Conservation (phyloP, 192 early-diverging fungal species). For the Backusella luteola region DNA sequence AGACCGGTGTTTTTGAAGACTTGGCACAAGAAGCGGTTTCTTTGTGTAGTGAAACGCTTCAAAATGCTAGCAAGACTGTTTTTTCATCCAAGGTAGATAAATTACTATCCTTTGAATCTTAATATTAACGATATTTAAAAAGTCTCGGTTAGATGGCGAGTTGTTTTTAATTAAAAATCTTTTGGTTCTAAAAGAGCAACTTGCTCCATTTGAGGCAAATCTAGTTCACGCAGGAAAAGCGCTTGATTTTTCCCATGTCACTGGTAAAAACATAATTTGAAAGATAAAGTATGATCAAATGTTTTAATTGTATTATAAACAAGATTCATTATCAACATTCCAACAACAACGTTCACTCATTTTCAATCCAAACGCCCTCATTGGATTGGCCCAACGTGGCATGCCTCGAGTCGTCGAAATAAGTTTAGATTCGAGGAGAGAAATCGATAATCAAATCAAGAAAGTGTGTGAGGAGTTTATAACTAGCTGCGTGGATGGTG, state of each 20-base stretch:
- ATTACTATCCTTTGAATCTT: neutral
- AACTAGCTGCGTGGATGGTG: conserved; percentile 57
- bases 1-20: conserved; percentile 80
- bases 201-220: conserved; percentile 72
- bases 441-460: conserved; percentile 70
- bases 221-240: conserved; percentile 71
- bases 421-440: conserved; percentile 45
- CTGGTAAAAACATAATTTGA: conserved; percentile 35
- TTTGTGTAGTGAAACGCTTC: conserved; percentile 61
- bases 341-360: conserved; percentile 20
- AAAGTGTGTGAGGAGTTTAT: conserved; percentile 78
- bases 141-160: conserved; percentile 60
- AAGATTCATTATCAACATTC: conserved; percentile 15
- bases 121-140: neutral
- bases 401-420: conserved; percentile 31
- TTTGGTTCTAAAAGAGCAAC: conserved; percentile 80
- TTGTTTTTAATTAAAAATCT: conserved; percentile 87
- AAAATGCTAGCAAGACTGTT: conserved; percentile 49
- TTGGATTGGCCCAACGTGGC: conserved; percentile 28
- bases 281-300: neutral
- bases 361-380: conserved; percentile 30
- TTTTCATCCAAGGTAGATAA: conserved; percentile 44
- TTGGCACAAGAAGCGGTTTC: conserved; percentile 82
- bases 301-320: too few species aligned
- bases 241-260: conserved; percentile 64